Evolutionary conservation across 1,139 yeast genomes (phyloP), one percentile per base, ranked within the genome.

Genomic region (Pichia sp.): DNA sequence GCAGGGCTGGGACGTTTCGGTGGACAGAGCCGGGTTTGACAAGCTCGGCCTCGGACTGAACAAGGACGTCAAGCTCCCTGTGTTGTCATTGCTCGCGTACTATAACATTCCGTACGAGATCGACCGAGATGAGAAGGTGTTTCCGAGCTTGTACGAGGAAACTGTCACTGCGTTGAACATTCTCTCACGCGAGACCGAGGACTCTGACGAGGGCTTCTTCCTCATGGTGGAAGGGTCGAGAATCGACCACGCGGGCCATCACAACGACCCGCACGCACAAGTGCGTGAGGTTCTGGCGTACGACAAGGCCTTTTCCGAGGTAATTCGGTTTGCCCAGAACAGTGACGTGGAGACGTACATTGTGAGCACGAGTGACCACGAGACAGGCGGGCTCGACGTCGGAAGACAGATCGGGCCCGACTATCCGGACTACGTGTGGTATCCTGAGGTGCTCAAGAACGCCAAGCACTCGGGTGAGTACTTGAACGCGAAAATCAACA

Each of bases 221-320:
- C 67, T 90, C 52, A 67, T 90, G 68, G 80, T 90, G 57, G 97
- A 90, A 73, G 96, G 96, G 8, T 86, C 95, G 13, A 77, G 96
- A 68, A 89, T 90, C 63, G 97, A 90, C 69, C 96, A 90, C 68
- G 95, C 96, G 4, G 96, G 96, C 43, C 97, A 90, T 68, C 81
- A 79, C 61, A 90, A 90, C 65, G 96, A 90, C 67, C 90, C 96
- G 11, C 89, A 90, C 11, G 93, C 95, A 10, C 96, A 88, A 70
- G 90, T 84, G 8, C 75, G 85, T 60, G 95, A 87, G 67, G 87
- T 85, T 3, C 70, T 86, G 58, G 90, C 89, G 1, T 90, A 81
- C 67, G 95, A 87, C 67, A 82, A 78, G 54, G 90, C 95, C 4
- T 87, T 86, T 70, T 69, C 78, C 60, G 84, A 86, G 7, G 95